Conservation (phyloP, 1,139 yeast genomes). For the Yamadazyma atlantica region DNA sequence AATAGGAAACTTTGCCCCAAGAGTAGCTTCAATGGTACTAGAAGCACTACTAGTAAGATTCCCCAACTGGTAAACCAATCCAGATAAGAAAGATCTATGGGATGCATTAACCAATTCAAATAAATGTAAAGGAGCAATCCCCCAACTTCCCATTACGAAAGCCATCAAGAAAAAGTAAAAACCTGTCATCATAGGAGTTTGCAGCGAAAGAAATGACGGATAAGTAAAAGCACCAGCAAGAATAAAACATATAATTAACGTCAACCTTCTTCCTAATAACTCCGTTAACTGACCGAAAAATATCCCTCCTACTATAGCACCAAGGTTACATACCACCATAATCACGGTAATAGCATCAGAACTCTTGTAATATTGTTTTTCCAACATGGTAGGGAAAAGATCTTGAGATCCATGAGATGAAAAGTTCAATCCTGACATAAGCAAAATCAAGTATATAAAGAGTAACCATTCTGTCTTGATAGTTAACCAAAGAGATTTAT, state of each 20-base stretch:
- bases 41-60: conserved; percentile 39
- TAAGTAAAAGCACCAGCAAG: conserved; percentile 35
- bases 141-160: conserved; percentile 41
- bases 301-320: conserved; percentile 52
- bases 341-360: conserved; percentile 43
- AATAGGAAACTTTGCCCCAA: conserved; percentile 33
- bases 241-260: conserved; percentile 32
- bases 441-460: conserved; percentile 42
- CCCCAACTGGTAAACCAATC: conserved; percentile 41
- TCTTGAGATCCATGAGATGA: conserved; percentile 59
- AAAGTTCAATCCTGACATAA: conserved; percentile 52
- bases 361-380: conserved; percentile 35
- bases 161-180: conserved; percentile 24
- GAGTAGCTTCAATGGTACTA: conserved; percentile 35
- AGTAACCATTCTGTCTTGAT: conserved; percentile 44
- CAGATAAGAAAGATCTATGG: conserved; percentile 35
- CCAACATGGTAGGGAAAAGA: conserved; percentile 48
- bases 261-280: conserved; percentile 44
- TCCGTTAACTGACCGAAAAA: conserved; percentile 47
- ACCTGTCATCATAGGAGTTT: conserved; percentile 26
- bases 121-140: conserved; percentile 37
- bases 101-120: conserved; percentile 37
- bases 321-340: conserved; percentile 47
- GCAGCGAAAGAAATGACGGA: conserved; percentile 30
- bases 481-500: conserved; percentile 18